phyloP scores from a whole-genome alignment of 768 basidiomycete genomes.

The Boletus rex-veris region DNA sequence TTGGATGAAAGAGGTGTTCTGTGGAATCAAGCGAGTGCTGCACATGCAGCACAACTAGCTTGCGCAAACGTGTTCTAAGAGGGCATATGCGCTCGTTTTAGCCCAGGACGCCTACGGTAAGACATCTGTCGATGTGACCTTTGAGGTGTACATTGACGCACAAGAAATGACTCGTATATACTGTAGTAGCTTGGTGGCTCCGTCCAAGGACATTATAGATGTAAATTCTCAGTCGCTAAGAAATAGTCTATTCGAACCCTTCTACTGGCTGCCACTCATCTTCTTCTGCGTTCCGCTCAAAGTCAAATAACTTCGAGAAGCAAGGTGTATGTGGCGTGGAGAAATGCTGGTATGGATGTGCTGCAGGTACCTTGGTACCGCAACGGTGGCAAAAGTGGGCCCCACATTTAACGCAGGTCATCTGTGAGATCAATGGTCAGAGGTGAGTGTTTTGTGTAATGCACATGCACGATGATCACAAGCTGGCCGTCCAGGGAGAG shows the following conservation, averaged over 20 bases:
- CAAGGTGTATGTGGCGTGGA: constrained; percentile 50
- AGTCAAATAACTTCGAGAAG: constrained; percentile 67
- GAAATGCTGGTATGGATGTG: constrained; percentile 68
- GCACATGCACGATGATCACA: background rate
- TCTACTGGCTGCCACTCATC: constrained; percentile 50
- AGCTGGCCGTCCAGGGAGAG: background rate
- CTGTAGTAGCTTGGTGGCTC: no score
- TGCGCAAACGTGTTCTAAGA: no score
- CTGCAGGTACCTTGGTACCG: constrained; percentile 46
- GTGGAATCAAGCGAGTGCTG: no score
- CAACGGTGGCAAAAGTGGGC: constrained; percentile 85
- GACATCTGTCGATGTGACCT: no score
- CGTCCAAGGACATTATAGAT: no score
- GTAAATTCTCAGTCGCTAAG: no score
- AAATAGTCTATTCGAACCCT: constrained; percentile 27
- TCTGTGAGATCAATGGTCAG: constrained; percentile 39
- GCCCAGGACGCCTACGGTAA: no score
- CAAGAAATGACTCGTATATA: no score
- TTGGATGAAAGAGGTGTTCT: no score
- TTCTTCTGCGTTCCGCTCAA: constrained; percentile 33
- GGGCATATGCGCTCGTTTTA: no score
- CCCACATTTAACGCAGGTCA: constrained; percentile 72
- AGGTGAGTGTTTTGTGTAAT: background rate
- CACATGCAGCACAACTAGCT: no score
- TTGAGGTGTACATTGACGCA: no score